Base-by-base conservation (phyloP, 768 basidiomycete species). In the Fomitopsis pulvina region DNA sequence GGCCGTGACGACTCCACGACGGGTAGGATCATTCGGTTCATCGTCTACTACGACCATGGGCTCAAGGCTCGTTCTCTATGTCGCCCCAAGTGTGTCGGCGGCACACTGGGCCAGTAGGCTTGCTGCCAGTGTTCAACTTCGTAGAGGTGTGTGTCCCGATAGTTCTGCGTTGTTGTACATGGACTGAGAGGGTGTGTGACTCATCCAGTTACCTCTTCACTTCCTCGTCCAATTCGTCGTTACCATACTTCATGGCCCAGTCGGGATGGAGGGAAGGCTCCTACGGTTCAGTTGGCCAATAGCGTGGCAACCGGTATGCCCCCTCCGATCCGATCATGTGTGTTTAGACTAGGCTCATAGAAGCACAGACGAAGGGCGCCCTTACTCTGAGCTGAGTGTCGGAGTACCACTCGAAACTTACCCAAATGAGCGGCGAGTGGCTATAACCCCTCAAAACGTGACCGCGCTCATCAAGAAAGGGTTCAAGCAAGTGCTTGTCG, bases 381-480 rank as follows among this genome's bases (percentile, higher is more conserved):
- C 87, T 29, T 93, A 91, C 65, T 76, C 85, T 2, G 76, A 79
- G 18, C 71, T 93, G 30, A 80, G 76, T 7, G 74, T 93, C 49
- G 91, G 91, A 22, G 78, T 88, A 16, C 88, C 90, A 11, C 75
- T 75, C 47, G 91, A 93, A 67, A 74, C 77, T 38, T 91, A 79
- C 60, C 83, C 84, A 2, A 78, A 83, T 53, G 91, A 93, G 63
- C 76, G 83, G 43, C 80, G 91, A 46, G 89, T 92, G 39, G 77
- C 89, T 32, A 68, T 93, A 6, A 89, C 91, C 0, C 91, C 91
- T 3, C 79, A 84, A 61, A 92, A 91, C 60, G 80, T 80, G 3
- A 71, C 80, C 2, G 62, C 85, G 27, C 72, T 93, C 42, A 75
- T 79, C 51, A 92, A 92, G 75, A 92, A 93, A 58, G 91, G 91